Percentiles rank a stretch among this genome's conserved stretches.
Conservation (phyloP, 352 stramenopile genomes). For the Detonula confervacea region DNA sequence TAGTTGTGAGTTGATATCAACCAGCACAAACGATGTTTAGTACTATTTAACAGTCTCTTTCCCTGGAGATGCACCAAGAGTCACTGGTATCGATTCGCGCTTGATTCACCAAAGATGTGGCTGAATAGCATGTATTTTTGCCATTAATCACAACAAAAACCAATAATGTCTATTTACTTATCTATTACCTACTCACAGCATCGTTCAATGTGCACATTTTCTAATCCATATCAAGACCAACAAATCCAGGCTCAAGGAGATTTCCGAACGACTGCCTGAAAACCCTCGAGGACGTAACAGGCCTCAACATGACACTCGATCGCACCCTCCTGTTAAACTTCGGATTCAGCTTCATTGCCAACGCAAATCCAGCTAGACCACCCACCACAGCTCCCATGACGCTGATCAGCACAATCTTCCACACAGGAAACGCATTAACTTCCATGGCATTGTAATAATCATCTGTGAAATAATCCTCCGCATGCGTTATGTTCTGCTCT, state of each 20-base stretch:
- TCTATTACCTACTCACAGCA: too few species aligned
- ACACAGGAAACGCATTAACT: constrained; percentile 29
- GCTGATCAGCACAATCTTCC: constrained; percentile 44
- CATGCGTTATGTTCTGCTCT: constrained; percentile 66
- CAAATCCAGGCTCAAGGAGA: constrained; percentile 34
- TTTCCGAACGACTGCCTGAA: constrained; percentile 43
- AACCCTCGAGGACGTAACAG: constrained; percentile 21
- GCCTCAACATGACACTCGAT: constrained; percentile 29
- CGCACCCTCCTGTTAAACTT: constrained; percentile 61
- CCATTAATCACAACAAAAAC: too few species aligned
- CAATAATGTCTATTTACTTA: too few species aligned
- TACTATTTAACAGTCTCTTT: too few species aligned
- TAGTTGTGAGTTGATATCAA: too few species aligned
- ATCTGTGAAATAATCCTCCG: constrained; percentile 48
- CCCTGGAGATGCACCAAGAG: too few species aligned
- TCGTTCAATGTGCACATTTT: neutral
- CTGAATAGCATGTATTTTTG: too few species aligned
- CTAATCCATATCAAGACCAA: constrained; percentile 26
- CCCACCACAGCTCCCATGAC: constrained; percentile 42
- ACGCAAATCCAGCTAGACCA: constrained; percentile 53
- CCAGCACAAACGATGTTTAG: too few species aligned
- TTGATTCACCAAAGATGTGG: too few species aligned
- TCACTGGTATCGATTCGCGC: too few species aligned
- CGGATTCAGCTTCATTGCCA: constrained; percentile 66
- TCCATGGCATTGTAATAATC: constrained; percentile 49